Base-by-base conservation (phyloP, 1,284 basidiomycete genomes). In the Puccinia triticina region DNA sequence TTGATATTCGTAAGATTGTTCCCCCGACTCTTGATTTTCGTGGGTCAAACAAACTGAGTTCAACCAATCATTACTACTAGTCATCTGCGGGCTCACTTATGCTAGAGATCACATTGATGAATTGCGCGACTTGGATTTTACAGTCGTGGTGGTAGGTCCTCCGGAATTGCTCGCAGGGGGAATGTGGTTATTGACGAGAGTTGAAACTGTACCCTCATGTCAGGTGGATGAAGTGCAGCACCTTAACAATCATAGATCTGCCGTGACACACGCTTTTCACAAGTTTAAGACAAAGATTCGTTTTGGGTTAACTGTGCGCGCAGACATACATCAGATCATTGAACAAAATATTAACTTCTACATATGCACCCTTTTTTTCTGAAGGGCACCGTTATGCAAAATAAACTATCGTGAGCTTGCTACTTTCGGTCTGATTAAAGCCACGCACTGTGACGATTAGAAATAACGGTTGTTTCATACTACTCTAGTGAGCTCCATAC, bases 381-480 rank as follows among this genome's bases (percentile, higher is more conserved):
- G 10, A 34, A 81, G 78, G 78, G 78, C n/a, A 81, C 78, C 32
- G 78, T 57, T 3, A 73, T 81, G 71, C 78, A 81, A 73, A 81
- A 81, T 29, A 37, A 81, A 21, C 57, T 81, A 26, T 55, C 69
- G 78, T 81, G 50, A 73, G 78, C 34, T 59, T 43, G 23, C 32
- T 18, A 34, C 26, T 34, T 29, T 40, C 16, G 48, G 48, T 50
- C 48, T 40, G 16, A 29, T 2, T 75, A 18, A 55, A 1, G 32
- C 21, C 23, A n/a, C 40, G 46, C 2, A 32, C 32, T 67, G 12
- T 12, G 11, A 8, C 29, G 14, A 55, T 67, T 53, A 18, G 43
- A 29, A 48, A 46, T 46, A 48, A 48, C n/a, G n/a, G 23, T 40
- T 61, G 23, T 40, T 61, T 11, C 37, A 7, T 7, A 32, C 10